phyloP scores from a whole-genome alignment of 495 filamentous ascomycete species.

The Penicillium manginii region DNA sequence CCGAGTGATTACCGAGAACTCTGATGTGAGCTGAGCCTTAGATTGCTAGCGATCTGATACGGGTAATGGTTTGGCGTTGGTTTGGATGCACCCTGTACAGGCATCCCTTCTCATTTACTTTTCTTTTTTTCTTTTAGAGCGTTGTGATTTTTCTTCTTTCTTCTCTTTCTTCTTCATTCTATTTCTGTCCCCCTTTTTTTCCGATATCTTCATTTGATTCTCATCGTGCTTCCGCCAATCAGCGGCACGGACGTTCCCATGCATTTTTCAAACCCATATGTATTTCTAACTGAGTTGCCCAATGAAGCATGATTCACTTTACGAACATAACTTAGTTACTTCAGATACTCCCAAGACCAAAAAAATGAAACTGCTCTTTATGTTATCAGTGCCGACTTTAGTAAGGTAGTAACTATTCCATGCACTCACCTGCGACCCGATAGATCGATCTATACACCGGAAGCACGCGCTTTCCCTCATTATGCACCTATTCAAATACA shows the following conservation, averaged over 20 bases:
- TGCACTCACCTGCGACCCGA: too few relatives aligned
- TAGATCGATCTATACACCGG: too few relatives aligned
- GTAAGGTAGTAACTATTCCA: too few relatives aligned
- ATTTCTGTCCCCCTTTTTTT: conserved; percentile 7
- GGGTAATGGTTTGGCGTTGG: not conserved
- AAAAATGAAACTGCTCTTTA: too few relatives aligned
- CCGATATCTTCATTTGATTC: not conserved
- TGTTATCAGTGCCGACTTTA: too few relatives aligned
- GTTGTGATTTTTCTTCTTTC: conserved; percentile 9
- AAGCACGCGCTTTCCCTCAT: not conserved
- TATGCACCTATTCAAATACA: too few relatives aligned
- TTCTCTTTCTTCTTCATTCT: not conserved
- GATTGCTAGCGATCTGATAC: not conserved
- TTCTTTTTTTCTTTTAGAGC: conserved; percentile 10
- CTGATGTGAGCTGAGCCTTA: conserved; percentile 36
- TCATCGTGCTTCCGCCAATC: not conserved
- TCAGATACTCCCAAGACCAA: not conserved
- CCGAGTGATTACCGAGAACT: conserved; percentile 89
- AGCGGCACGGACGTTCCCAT: not conserved
- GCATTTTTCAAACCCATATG: not conserved
- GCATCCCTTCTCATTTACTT: not conserved
- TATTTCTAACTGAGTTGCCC: not conserved
- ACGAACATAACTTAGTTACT: not conserved
- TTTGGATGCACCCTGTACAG: conserved; percentile 3
- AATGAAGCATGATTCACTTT: not conserved